Evolutionary conservation across 345 rosid species (phyloP).

Genomic region (Citrus trifoliata): DNA sequence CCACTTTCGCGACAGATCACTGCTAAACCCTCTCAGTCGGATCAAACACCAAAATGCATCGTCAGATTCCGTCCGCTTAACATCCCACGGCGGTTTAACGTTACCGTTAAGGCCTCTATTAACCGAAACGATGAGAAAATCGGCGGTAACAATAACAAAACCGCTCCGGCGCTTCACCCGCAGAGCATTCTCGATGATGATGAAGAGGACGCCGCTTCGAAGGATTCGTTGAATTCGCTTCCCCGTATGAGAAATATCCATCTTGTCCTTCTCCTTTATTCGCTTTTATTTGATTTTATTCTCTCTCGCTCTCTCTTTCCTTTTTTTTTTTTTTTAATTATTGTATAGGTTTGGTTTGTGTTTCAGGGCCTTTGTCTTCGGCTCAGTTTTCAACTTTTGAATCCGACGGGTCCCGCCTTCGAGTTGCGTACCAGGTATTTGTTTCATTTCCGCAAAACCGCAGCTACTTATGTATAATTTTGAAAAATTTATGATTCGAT

Average conservation of each 20-base stretch:
- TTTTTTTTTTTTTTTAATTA: neutral
- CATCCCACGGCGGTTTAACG: slow-evolving; percentile 24
- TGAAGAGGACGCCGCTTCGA: slow-evolving; percentile 17
- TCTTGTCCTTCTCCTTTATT: neutral
- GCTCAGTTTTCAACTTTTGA: slow-evolving; percentile 37
- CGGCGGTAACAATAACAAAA: slow-evolving; percentile 17
- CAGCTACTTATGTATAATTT: neutral
- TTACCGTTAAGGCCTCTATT: slow-evolving; percentile 27
- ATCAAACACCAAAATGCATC: slow-evolving; percentile 10
- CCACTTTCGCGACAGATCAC: slow-evolving; percentile 26
- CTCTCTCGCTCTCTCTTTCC: too few species aligned
- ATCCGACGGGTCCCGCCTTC: slow-evolving; percentile 69
- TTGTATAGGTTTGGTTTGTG: neutral
- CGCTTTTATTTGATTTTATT: neutral
- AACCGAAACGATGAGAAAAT: neutral
- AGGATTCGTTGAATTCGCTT: slow-evolving; percentile 41
- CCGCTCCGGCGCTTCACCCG: slow-evolving; percentile 36
- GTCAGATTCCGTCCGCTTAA: slow-evolving; percentile 9
- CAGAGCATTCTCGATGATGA: slow-evolving; percentile 31
- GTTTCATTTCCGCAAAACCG: neutral
- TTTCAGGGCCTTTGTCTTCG: slow-evolving; percentile 78
- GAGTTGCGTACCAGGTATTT: slow-evolving; percentile 95
- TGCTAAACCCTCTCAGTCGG: slow-evolving; percentile 20
- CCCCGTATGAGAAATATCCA: slow-evolving; percentile 48
- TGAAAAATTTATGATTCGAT: neutral